phyloP scores from a whole-genome alignment of 768 basidiomycete species.

The Tricholoma flavovirens region DNA sequence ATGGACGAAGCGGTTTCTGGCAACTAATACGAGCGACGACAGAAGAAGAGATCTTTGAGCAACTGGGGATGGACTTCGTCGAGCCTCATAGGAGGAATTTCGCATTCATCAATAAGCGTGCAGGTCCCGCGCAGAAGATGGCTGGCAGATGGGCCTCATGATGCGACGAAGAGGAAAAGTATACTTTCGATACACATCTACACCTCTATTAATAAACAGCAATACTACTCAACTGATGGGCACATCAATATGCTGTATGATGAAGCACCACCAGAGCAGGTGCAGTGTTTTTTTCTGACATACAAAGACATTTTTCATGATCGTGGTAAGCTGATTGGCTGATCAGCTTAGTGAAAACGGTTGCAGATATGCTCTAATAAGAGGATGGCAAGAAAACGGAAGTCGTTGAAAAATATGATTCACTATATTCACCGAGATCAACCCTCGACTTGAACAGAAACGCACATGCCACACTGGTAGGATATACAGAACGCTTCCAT shows the following conservation, averaged over 20 bases:
- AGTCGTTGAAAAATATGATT: background rate
- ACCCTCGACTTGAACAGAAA: background rate
- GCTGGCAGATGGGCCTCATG: background rate
- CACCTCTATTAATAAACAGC: background rate
- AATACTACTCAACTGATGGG: too few species aligned
- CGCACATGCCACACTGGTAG: too few species aligned
- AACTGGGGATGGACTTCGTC: constrained; percentile 39
- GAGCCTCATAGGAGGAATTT: constrained; percentile 36
- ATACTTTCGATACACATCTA: background rate
- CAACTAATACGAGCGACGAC: constrained; percentile 36
- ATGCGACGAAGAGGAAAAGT: background rate
- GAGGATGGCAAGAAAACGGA: background rate
- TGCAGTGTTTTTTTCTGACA: too few species aligned
- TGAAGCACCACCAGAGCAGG: too few species aligned
- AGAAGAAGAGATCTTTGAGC: constrained; percentile 40
- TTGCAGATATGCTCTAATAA: too few species aligned
- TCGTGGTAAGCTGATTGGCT: too few species aligned
- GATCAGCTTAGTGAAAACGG: too few species aligned
- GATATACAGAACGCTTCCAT: too few species aligned
- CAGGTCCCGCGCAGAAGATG: background rate
- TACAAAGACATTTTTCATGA: too few species aligned
- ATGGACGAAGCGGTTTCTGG: constrained; percentile 34
- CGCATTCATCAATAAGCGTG: background rate
- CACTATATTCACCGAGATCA: background rate
- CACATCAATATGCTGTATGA: too few species aligned